Conservation (phyloP, 2,329 filamentous ascomycete species). For the Cercospora brassicicola region DNA sequence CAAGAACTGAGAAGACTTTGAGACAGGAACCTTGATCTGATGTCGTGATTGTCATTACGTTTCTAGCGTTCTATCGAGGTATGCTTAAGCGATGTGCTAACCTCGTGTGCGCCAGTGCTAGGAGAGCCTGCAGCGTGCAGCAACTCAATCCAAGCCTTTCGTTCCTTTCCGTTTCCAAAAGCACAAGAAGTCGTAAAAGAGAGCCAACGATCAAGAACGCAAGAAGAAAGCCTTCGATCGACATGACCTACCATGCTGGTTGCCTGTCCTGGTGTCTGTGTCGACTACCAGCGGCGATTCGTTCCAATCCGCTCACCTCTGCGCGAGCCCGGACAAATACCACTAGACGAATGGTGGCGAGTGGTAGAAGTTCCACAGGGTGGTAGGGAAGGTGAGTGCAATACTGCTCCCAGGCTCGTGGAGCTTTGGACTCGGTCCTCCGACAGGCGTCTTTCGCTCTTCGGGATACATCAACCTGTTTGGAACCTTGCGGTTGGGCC, state of each 20-base stretch:
- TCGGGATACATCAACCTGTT: too few relatives aligned
- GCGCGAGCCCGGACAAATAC: too few relatives aligned
- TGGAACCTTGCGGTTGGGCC: too few relatives aligned
- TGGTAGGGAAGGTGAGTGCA: too few relatives aligned
- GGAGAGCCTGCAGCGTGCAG: background rate
- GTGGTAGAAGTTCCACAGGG: too few relatives aligned
- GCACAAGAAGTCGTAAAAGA: background rate
- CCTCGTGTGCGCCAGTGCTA: background rate
- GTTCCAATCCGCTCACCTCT: too few relatives aligned
- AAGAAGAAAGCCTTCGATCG: background rate
- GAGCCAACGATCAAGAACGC: background rate
- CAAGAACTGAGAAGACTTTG: background rate
- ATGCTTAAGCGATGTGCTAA: background rate
- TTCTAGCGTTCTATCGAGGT: background rate
- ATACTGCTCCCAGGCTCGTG: too few relatives aligned
- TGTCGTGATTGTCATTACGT: background rate
- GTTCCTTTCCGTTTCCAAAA: background rate
- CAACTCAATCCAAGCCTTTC: background rate
- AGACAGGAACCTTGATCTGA: background rate
- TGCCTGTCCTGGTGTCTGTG: background rate
- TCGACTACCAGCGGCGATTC: background rate
- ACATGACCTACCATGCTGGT: background rate
- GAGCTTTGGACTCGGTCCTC: too few relatives aligned
- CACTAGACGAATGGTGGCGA: too few relatives aligned
- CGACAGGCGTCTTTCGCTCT: too few relatives aligned